These are phyloP conservation scores for Talaromyces verruculosus DNA, from an alignment of 2,329 filamentous ascomycete genomes.

Conservation along the genomic window DNA sequence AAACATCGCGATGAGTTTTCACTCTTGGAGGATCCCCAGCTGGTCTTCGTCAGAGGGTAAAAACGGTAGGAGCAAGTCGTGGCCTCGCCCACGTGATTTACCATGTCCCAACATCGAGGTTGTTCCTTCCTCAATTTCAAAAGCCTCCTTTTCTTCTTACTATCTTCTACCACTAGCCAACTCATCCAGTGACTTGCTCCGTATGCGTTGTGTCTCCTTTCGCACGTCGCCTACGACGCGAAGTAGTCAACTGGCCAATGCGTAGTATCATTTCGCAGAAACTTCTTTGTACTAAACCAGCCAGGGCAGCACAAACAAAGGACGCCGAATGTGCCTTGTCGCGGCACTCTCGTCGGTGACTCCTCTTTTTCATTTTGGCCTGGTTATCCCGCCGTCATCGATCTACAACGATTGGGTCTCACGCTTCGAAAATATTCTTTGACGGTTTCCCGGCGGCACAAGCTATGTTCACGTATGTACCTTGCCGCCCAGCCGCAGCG, in stretches of 20 bases:
- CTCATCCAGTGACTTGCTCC: not conserved
- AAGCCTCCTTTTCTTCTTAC: not conserved
- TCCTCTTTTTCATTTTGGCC: not conserved
- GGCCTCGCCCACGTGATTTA: constrained; percentile 7
- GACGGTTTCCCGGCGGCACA: constrained; percentile 16
- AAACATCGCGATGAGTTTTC: not conserved
- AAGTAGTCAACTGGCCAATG: not conserved
- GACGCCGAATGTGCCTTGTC: constrained; percentile 13
- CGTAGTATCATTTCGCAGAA: too few species aligned
- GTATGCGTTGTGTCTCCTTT: constrained; percentile 3
- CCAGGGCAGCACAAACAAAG: not conserved
- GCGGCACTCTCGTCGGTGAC: constrained; percentile 10
- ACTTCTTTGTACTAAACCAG: not conserved
- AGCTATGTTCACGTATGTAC: constrained; percentile 19
- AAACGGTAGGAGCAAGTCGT: not conserved
- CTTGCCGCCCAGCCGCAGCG: constrained; percentile 24
- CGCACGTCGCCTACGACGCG: not conserved
- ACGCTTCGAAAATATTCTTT: constrained; percentile 18
- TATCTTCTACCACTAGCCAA: not conserved
- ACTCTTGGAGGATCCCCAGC: not conserved
- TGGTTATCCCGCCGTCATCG: not conserved
- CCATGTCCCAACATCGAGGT: not conserved
- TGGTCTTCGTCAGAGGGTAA: not conserved
- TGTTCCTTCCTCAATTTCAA: not conserved
- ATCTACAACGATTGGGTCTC: constrained; percentile 18